A percentile compares a stretch with the other conserved stretches of the same genome.
Conservation (phyloP, 306 rosid genomes). For the Cicer pinnatifidum region DNA sequence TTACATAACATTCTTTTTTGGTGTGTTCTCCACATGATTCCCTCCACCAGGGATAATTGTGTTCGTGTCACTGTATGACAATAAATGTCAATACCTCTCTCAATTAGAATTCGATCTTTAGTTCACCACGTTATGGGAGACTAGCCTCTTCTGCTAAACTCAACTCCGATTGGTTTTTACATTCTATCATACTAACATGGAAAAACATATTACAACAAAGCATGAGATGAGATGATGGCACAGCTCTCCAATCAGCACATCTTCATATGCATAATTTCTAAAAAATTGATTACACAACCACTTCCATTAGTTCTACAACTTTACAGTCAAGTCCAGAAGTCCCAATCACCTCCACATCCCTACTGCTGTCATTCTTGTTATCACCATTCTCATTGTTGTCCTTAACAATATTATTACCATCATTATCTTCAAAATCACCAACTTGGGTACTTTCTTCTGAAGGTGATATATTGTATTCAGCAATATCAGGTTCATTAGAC, state of each 20-base stretch:
- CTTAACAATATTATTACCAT: slow-evolving; percentile 46
- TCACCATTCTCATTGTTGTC: slow-evolving; percentile 42
- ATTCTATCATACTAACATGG: slow-evolving; percentile 37
- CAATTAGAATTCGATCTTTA: too few species aligned
- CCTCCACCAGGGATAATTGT: too few species aligned
- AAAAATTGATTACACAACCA: slow-evolving; percentile 46
- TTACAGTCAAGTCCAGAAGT: slow-evolving; percentile 49
- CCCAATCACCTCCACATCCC: slow-evolving; percentile 45
- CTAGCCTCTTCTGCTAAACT: too few species aligned
- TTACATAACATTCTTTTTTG: slow-evolving; percentile 59
- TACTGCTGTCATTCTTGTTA: slow-evolving; percentile 35
- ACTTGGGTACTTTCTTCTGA: slow-evolving; percentile 49
- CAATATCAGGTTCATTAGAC: slow-evolving; percentile 34
- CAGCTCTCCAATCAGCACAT: slow-evolving; percentile 41
- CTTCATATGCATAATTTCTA: slow-evolving; percentile 43
- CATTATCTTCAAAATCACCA: slow-evolving; percentile 51
- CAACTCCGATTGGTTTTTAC: slow-evolving; percentile 36
- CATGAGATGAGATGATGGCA: slow-evolving; percentile 45
- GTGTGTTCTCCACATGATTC: too few species aligned
- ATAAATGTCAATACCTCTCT: too few species aligned
- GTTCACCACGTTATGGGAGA: too few species aligned
- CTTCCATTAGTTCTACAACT: slow-evolving; percentile 54
- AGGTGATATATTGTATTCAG: slow-evolving; percentile 49
- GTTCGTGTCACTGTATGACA: too few species aligned
- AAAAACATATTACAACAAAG: slow-evolving; percentile 48